Evolutionary conservation across 2,329 filamentous ascomycete genomes (phyloP).

Genomic region (Mycosphaerella sp.): DNA sequence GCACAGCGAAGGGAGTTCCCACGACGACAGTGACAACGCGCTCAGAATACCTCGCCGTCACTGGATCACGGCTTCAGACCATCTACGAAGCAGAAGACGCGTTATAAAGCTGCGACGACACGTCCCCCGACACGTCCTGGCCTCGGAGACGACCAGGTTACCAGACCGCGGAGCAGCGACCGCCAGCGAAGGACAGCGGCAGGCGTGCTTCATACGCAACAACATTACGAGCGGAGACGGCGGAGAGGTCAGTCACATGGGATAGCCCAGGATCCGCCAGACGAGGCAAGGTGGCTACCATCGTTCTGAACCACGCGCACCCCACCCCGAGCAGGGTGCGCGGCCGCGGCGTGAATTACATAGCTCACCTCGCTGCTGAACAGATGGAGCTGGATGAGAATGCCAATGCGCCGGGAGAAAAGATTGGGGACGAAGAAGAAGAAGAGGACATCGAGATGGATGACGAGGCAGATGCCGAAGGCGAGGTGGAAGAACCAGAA

Average conservation of each 20-base stretch:
- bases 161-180: slow-evolving; percentile 11
- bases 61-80: neutral
- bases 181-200: slow-evolving; percentile 2
- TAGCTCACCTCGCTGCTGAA: slow-evolving; percentile 19
- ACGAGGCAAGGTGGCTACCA: slow-evolving; percentile 32
- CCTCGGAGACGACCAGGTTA: neutral
- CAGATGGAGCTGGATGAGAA: slow-evolving; percentile 24
- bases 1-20: neutral
- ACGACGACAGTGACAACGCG: slow-evolving; percentile 15
- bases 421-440: slow-evolving; percentile 25
- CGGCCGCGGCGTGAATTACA: slow-evolving; percentile 31
- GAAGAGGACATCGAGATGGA: slow-evolving; percentile 25
- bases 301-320: slow-evolving; percentile 29
- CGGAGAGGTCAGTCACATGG: slow-evolving; percentile 16
- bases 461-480: slow-evolving; percentile 33
- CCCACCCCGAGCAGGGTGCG: slow-evolving; percentile 31
- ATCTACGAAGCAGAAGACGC: slow-evolving; percentile 13
- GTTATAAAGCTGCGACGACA: slow-evolving; percentile 13
- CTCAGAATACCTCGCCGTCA: slow-evolving; percentile 3
- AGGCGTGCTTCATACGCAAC: slow-evolving; percentile 3
- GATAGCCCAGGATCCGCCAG: slow-evolving; percentile 12
- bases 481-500: slow-evolving; percentile 25
- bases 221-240: slow-evolving; percentile 1
- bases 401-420: slow-evolving; percentile 26
- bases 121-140: slow-evolving; percentile 16